These are phyloP conservation scores for Tremella fuciformis DNA, from an alignment of 768 basidiomycete genomes.

Conservation along the genomic window DNA sequence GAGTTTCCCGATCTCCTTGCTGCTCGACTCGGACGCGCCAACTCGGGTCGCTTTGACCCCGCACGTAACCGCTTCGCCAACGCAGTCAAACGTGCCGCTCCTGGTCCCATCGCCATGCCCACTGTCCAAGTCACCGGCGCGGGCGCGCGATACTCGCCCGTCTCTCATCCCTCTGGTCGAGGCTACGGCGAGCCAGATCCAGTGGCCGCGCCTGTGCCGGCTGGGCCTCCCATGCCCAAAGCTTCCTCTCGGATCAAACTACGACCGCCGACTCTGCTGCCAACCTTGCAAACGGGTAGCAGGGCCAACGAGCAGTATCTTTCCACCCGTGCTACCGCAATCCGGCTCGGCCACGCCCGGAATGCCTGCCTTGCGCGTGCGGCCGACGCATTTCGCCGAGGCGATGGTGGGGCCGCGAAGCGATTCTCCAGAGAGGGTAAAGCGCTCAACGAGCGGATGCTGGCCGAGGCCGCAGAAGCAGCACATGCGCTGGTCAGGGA, in stretches of 20 bases:
- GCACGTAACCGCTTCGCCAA: slow-evolving; percentile 84
- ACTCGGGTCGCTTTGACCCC: slow-evolving; percentile 65
- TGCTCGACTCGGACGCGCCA: slow-evolving; percentile 23
- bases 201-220: slow-evolving; percentile 7
- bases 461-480: slow-evolving; percentile 75
- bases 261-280: slow-evolving; percentile 75
- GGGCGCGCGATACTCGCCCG: slow-evolving; percentile 14
- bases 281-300: slow-evolving; percentile 83
- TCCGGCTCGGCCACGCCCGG: slow-evolving; percentile 87
- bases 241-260: slow-evolving; percentile 82
- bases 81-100: slow-evolving; percentile 71
- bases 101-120: slow-evolving; percentile 23
- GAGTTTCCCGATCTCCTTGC: slow-evolving; percentile 51
- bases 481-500: slow-evolving; percentile 82
- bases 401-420: slow-evolving; percentile 94
- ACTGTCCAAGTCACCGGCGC: slow-evolving; percentile 27
- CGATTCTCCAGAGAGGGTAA: slow-evolving; percentile 91
- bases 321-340: slow-evolving; percentile 77
- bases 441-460: slow-evolving; percentile 88
- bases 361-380: slow-evolving; percentile 93
- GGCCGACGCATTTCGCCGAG: slow-evolving; percentile 91
- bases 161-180: background rate
- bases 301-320: slow-evolving; percentile 77
- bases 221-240: slow-evolving; percentile 40
- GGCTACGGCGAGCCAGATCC: background rate